Percentiles rank a stretch among this genome's conserved stretches.
These are phyloP conservation scores for Circinella umbellata DNA, from an alignment of 371 early-diverging fungal genomes.

Conservation along the genomic window DNA sequence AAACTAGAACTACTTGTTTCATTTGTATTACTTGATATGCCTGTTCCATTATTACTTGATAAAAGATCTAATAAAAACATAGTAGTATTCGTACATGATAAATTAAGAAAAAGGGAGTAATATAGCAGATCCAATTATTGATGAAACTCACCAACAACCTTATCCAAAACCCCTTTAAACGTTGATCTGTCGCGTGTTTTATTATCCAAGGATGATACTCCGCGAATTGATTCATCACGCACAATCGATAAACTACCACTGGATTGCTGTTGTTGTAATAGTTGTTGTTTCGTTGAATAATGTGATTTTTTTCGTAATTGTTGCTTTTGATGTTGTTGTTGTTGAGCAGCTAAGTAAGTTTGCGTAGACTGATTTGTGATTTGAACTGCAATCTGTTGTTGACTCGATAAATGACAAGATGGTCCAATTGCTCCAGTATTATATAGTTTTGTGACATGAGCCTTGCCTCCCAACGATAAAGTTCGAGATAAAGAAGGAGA, in stretches of 20 bases:
- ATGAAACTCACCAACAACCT: slow-evolving; percentile 58
- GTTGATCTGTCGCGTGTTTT: slow-evolving; percentile 37
- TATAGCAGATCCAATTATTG: slow-evolving; percentile 30
- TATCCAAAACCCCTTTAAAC: slow-evolving; percentile 67
- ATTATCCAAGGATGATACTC: slow-evolving; percentile 14
- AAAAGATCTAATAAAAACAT: slow-evolving; percentile 2
- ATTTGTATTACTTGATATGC: slow-evolving; percentile 17
- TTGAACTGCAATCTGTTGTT: slow-evolving; percentile 16
- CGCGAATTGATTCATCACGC: background rate
- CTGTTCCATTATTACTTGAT: background rate
- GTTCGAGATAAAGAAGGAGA: slow-evolving; percentile 29
- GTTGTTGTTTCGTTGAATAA: background rate
- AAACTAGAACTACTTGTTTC: slow-evolving; percentile 13
- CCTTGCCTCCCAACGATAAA: slow-evolving; percentile 24
- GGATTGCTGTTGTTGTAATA: no score
- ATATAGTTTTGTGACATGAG: slow-evolving; percentile 32
- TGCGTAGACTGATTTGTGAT: slow-evolving; percentile 12
- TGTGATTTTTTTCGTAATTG: slow-evolving; percentile 10
- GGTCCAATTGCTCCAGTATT: slow-evolving; percentile 25
- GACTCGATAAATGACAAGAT: slow-evolving; percentile 8
- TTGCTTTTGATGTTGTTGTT: slow-evolving; percentile 5
- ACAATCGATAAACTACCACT: background rate
- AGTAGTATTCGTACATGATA: background rate
- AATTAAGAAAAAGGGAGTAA: background rate
- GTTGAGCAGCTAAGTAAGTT: background rate